These are phyloP conservation scores for Myriosclerotinia curreyana DNA, from an alignment of 2,329 filamentous ascomycete species.

Conservation along the genomic window DNA sequence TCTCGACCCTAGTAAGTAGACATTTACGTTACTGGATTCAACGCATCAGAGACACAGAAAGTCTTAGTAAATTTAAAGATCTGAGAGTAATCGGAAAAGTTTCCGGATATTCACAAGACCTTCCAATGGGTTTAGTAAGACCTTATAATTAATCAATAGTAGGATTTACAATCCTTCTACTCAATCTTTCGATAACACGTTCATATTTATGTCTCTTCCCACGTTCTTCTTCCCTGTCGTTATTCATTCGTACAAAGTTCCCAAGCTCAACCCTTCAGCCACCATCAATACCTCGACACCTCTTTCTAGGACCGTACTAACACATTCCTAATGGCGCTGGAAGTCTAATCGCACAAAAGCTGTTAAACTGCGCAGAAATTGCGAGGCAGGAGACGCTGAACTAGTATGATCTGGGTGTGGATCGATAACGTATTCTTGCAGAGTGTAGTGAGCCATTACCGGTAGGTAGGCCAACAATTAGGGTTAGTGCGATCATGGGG, in stretches of 20 bases:
- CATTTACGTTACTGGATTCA: not conserved
- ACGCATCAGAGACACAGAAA: not conserved
- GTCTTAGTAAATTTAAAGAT: not conserved
- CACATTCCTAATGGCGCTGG: slow-evolving; percentile 46
- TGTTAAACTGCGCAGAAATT: slow-evolving; percentile 28
- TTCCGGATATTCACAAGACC: not conserved
- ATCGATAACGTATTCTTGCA: slow-evolving; percentile 51
- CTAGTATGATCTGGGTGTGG: slow-evolving; percentile 40
- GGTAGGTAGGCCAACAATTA: too few species aligned
- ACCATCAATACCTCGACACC: slow-evolving; percentile 24
- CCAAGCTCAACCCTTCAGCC: not conserved
- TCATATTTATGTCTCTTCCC: too few species aligned
- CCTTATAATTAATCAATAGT: too few species aligned
- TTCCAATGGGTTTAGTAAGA: not conserved
- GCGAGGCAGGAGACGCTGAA: slow-evolving; percentile 42
- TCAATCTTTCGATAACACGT: not conserved
- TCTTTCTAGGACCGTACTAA: slow-evolving; percentile 40
- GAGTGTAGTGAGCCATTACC: not conserved
- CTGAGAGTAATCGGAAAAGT: not conserved
- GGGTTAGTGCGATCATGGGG: slow-evolving; percentile 41
- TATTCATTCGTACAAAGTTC: not conserved
- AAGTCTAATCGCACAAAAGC: slow-evolving; percentile 44
- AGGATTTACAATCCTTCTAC: too few species aligned
- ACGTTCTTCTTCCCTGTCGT: not conserved
- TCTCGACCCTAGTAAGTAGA: too few species aligned